A percentile compares a stretch with the other conserved stretches of the same genome.
These are phyloP conservation scores for Penicillium expansum DNA, from an alignment of 2,329 filamentous ascomycete genomes.

Conservation along the genomic window DNA sequence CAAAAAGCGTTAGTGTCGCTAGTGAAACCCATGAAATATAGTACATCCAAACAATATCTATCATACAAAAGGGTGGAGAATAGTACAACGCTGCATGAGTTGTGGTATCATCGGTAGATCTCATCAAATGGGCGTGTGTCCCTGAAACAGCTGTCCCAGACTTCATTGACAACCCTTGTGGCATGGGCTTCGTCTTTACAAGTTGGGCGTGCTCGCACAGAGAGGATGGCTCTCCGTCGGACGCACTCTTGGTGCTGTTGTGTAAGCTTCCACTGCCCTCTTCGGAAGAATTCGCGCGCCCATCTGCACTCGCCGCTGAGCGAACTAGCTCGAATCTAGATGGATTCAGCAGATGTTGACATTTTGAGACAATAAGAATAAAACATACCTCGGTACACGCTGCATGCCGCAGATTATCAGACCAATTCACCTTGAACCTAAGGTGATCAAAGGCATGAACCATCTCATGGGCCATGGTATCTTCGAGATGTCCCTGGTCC, in stretches of 20 bases:
- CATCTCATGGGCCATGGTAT: constrained; percentile 96
- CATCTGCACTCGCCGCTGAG: constrained; percentile 93
- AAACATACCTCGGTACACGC: constrained; percentile 80
- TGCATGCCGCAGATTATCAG: constrained; percentile 78
- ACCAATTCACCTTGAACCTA: constrained; percentile 83
- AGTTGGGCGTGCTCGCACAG: constrained; percentile 71
- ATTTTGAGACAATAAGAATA: not conserved
- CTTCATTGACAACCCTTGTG: constrained; percentile 83
- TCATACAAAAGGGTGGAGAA: constrained; percentile 17
- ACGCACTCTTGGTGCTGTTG: constrained; percentile 95
- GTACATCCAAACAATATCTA: constrained; percentile 24
- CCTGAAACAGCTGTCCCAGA: constrained; percentile 96
- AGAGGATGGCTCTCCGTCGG: constrained; percentile 72
- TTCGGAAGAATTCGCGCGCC: constrained; percentile 77
- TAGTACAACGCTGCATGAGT: not conserved
- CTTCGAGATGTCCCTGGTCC: constrained; percentile 78
- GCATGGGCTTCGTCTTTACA: constrained; percentile 87
- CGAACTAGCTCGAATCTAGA: constrained; percentile 83
- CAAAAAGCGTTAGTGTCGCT: not conserved
- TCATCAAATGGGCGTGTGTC: constrained; percentile 97
- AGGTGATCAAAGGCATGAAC: constrained; percentile 94
- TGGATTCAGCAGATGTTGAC: constrained; percentile 13
- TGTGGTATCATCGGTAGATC: constrained; percentile 66
- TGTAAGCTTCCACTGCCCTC: constrained; percentile 83
- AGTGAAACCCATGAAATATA: constrained; percentile 20